Conservation (phyloP, 78 protist species). For the Blattamonas nauphoetae region DNA sequence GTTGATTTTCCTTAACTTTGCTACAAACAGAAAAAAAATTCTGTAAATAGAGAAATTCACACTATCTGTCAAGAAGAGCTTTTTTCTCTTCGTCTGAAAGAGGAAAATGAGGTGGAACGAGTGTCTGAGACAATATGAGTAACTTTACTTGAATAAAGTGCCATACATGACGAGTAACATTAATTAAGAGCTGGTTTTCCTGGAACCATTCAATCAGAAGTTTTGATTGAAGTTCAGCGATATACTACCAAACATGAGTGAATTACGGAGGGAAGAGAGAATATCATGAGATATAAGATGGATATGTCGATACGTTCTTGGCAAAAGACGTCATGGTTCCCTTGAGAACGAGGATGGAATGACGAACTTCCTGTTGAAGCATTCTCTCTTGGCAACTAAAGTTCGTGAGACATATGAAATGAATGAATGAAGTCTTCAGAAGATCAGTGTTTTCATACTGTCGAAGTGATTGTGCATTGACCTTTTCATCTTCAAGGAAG, state of each 20-base stretch:
- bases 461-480: neutral
- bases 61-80: neutral
- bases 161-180: slow-evolving; percentile 75
- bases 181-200: slow-evolving; percentile 72
- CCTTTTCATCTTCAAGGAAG: slow-evolving; percentile 13
- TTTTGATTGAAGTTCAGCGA: too few relatives aligned
- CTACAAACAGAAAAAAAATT: slow-evolving; percentile 34
- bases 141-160: neutral
- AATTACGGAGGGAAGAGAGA: too few relatives aligned
- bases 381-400: neutral
- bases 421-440: neutral
- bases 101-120: slow-evolving; percentile 68
- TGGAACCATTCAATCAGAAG: slow-evolving; percentile 43
- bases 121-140: neutral
- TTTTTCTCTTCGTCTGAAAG: slow-evolving; percentile 29
- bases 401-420: neutral
- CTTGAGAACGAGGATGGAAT: neutral
- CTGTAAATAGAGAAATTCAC: neutral
- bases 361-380: neutral
- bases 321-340: neutral
- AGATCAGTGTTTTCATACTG: neutral
- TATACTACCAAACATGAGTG: too few relatives aligned
- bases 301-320: neutral
- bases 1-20: slow-evolving; percentile 66
- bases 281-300: too few relatives aligned